Conservation (phyloP, 2,329 filamentous ascomycete genomes). For the Fusarium sulawesiense region DNA sequence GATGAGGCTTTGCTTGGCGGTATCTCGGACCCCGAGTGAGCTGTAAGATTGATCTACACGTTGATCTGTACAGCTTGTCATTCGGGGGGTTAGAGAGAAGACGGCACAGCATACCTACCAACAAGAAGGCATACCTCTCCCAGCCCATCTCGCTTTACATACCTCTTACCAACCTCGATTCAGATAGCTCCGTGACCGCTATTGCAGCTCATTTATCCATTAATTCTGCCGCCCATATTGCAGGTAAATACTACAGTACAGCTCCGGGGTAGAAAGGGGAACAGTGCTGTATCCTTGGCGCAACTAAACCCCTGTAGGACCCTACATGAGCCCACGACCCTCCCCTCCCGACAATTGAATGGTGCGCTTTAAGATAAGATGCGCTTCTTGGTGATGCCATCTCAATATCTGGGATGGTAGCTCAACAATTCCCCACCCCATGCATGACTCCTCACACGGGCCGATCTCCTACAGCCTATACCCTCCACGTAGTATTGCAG, state of each 20-base stretch:
- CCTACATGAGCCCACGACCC: slow-evolving; percentile 1
- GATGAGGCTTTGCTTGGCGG: slow-evolving; percentile 28
- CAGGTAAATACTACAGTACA: background rate
- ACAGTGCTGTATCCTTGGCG: slow-evolving; percentile 1
- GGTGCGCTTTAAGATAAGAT: slow-evolving; percentile 39
- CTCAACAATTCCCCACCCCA: slow-evolving; percentile 16
- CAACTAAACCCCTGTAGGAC: background rate
- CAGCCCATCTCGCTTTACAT: background rate
- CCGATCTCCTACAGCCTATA: slow-evolving; percentile 37
- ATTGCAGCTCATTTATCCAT: background rate
- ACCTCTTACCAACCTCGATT: background rate
- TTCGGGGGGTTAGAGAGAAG: background rate
- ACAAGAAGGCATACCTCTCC: background rate
- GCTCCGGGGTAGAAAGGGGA: background rate
- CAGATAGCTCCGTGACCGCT: background rate
- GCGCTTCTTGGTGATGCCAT: slow-evolving; percentile 38
- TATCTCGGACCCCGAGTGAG: slow-evolving; percentile 21
- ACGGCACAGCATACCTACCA: background rate
- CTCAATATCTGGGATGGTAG: background rate
- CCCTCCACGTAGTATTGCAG: background rate
- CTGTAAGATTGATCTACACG: slow-evolving; percentile 37
- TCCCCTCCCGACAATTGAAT: slow-evolving; percentile 28
- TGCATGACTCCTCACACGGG: slow-evolving; percentile 32
- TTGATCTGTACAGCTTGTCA: slow-evolving; percentile 36
- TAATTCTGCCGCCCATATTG: background rate